Conservation (phyloP, 257 asterid species). For the Nicotiana noctiflora region DNA sequence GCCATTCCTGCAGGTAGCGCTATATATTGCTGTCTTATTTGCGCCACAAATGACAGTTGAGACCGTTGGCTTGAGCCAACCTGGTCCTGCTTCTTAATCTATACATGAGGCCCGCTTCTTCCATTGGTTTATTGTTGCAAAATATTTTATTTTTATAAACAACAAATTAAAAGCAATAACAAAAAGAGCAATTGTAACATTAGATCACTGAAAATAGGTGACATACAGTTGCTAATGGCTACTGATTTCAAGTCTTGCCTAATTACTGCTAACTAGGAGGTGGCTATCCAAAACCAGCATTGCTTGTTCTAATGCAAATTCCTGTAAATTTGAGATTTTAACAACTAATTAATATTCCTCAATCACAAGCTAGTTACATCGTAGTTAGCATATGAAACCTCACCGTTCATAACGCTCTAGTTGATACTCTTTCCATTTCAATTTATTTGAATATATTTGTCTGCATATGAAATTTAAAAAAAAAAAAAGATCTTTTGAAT, state of each 20-base stretch:
- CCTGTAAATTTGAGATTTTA: not conserved
- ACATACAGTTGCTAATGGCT: not conserved
- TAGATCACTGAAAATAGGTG: not conserved
- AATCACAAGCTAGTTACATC: not conserved
- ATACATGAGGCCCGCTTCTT: not conserved
- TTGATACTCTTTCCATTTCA: not conserved
- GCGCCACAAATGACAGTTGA: not conserved
- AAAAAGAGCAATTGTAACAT: not conserved
- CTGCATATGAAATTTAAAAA: too few relatives aligned
- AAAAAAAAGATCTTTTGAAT: too few relatives aligned
- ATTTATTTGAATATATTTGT: too few relatives aligned
- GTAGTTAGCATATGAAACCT: not conserved
- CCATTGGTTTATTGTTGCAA: not conserved
- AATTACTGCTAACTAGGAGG: not conserved
- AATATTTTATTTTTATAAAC: not conserved
- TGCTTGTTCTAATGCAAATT: not conserved
- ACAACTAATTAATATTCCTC: not conserved
- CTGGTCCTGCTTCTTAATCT: not conserved
- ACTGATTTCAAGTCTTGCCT: not conserved
- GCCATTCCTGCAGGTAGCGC: not conserved
- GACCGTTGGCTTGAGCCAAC: not conserved
- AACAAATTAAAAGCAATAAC: too few relatives aligned
- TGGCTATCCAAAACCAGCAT: not conserved
- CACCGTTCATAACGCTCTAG: not conserved
- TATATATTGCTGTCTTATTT: not conserved